Conservation (phyloP, 2,329 filamentous ascomycete species). For the Penicillium occitanis region DNA sequence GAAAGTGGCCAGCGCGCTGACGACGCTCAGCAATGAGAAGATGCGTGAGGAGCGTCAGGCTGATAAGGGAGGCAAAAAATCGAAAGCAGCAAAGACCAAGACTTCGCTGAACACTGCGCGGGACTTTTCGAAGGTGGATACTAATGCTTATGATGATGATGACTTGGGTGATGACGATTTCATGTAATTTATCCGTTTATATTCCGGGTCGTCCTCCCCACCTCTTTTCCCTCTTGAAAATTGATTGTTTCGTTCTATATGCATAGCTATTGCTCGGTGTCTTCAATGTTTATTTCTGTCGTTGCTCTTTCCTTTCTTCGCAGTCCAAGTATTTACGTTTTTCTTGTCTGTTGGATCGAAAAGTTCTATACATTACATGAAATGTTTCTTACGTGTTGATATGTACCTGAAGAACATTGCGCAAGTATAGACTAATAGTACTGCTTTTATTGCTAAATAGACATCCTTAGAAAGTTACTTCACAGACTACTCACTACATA, state of each 20-base stretch:
- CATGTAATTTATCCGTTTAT: slow-evolving; percentile 40
- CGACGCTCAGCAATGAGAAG: slow-evolving; percentile 94
- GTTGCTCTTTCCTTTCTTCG: background rate
- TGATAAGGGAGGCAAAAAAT: slow-evolving; percentile 95
- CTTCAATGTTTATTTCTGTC: slow-evolving; percentile 20
- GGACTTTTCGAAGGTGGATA: slow-evolving; percentile 61
- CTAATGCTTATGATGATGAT: slow-evolving; percentile 77
- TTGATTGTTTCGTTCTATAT: slow-evolving; percentile 8
- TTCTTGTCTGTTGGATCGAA: slow-evolving; percentile 2
- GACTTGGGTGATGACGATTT: slow-evolving; percentile 68
- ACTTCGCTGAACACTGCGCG: slow-evolving; percentile 68
- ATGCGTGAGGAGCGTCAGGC: slow-evolving; percentile 96
- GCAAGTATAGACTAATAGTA: slow-evolving; percentile 1
- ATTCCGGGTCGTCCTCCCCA: background rate
- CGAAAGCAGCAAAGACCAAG: slow-evolving; percentile 95
- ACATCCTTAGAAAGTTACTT: too few relatives aligned
- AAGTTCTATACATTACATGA: background rate
- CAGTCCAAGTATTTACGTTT: background rate
- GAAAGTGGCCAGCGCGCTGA: slow-evolving; percentile 84
- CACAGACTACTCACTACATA: too few relatives aligned
- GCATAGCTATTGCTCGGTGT: slow-evolving; percentile 18
- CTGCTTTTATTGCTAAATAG: background rate
- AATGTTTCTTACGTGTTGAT: background rate
- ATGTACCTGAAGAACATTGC: background rate
- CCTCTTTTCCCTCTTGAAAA: slow-evolving; percentile 14